Conservation (phyloP, 179 eudicot species). For the Drosera spatulata region DNA sequence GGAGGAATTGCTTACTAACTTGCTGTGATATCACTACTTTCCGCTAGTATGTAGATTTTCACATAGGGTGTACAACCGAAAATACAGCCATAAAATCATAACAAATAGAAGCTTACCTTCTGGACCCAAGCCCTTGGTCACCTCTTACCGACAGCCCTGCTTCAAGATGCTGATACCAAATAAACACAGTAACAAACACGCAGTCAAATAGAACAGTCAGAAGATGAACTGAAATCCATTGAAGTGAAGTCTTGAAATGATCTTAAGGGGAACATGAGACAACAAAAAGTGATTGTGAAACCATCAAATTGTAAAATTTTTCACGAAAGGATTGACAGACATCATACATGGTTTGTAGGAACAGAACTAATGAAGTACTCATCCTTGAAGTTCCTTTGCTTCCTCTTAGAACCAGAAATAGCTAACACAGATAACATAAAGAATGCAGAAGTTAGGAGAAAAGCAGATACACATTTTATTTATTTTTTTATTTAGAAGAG, state of each 20-base stretch:
- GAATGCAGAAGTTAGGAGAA: too few species aligned
- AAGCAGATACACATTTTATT: too few species aligned
- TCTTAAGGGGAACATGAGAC: too few species aligned
- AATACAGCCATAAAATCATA: neutral
- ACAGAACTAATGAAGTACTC: slow-evolving; percentile 81
- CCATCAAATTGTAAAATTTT: too few species aligned
- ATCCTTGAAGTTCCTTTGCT: slow-evolving; percentile 66
- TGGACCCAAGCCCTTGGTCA: slow-evolving; percentile 60
- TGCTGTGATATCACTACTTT: too few species aligned
- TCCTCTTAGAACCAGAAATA: slow-evolving; percentile 75
- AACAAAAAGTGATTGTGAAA: too few species aligned
- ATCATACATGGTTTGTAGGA: slow-evolving; percentile 69
- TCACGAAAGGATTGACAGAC: neutral
- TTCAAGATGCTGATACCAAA: slow-evolving; percentile 63
- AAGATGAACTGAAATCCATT: too few species aligned
- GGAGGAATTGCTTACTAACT: neutral
- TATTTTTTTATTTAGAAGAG: too few species aligned
- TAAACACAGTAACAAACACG: neutral
- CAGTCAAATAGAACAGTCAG: too few species aligned
- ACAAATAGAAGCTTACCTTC: slow-evolving; percentile 31
- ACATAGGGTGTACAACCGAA: neutral
- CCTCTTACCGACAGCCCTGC: slow-evolving; percentile 71
- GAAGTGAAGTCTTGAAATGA: too few species aligned
- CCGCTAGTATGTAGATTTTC: neutral
- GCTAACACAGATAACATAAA: slow-evolving; percentile 7